Evolutionary conservation across 73 alveolate species (phyloP), one percentile per base, ranked within the genome.

Genomic region (Paramecium caudatum): DNA sequence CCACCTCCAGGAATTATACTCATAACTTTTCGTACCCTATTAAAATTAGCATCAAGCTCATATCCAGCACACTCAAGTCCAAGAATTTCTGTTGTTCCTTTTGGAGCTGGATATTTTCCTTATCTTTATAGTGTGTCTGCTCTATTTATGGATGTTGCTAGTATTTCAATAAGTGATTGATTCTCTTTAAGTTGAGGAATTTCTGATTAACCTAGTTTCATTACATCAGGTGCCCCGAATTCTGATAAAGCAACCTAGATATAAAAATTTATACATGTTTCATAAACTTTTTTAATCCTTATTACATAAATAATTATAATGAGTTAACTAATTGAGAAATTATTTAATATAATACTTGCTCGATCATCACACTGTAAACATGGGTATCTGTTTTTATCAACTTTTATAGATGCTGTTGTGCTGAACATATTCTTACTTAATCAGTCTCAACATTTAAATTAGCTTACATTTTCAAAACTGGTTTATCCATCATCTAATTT

Each of bases 1-100:
- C 98, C 96, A 4, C 98, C 98, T 0, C 98, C 98, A 0, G 96
- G 78, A 5, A 95, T 68, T 33, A 95, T 84, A 30, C 94, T 94
- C 95, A 95, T 92, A 4, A 91, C 94, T 63, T 49, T 91, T 36
- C 45, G 33, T 82, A 74, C 85, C 33, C 46, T 47, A 8, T 39
- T 34, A 34, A 47, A 43, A 82, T 82, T 36, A 27, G 17, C 12
- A 47, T 87, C 90, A 23, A 94, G 47, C 39, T 90, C 36, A 88
- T 93, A 91, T 30, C 98, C 98, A 10, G 95, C 88, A 32, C 91
- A 82, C 88, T 95, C 98, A 17, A 95, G 61, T 10, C 98, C 98
- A 10, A 95, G 78, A 39, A 95, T 93, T 12, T 69, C 61, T 8
- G 96, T 93, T 25, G 43, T 93, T 10, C 98, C 98, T 68, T 91